phyloP scores from a whole-genome alignment of 495 filamentous ascomycete species.

The Delitschia confertaspora region DNA sequence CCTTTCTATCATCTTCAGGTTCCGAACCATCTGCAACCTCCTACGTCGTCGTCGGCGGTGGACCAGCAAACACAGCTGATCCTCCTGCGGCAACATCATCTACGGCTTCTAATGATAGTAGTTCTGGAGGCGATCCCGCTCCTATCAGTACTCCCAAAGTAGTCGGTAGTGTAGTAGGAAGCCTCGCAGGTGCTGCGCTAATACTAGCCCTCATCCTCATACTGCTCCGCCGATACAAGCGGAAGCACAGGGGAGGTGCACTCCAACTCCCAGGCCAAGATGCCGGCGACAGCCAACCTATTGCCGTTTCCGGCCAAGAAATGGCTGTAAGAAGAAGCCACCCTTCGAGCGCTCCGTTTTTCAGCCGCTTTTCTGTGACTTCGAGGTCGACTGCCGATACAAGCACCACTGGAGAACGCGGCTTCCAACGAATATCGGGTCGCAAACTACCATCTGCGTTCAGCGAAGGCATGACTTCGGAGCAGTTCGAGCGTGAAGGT shows the following conservation, averaged over 20 bases:
- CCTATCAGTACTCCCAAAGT: conserved; percentile 20
- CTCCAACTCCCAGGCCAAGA: conserved; percentile 8
- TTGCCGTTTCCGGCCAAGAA: conserved; percentile 14
- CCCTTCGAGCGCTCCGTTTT: conserved; percentile 17
- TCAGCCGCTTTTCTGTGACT: conserved; percentile 21
- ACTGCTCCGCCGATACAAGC: conserved; percentile 22
- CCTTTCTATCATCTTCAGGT: too few relatives aligned
- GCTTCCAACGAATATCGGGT: conserved; percentile 26
- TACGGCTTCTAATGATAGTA: neutral
- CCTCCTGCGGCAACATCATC: neutral
- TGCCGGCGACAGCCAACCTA: conserved; percentile 13
- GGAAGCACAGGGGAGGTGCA: conserved; percentile 8
- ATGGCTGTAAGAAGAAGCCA: conserved; percentile 14
- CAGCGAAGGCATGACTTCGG: conserved; percentile 28
- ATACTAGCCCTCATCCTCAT: conserved; percentile 17
- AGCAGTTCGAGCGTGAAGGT: conserved; percentile 24
- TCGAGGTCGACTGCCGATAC: conserved; percentile 20
- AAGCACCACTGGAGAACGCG: conserved; percentile 15
- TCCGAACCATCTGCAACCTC: too few relatives aligned
- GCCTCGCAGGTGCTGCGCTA: conserved; percentile 23
- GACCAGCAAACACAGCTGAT: too few relatives aligned
- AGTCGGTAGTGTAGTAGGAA: conserved; percentile 24
- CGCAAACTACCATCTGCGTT: conserved; percentile 27
- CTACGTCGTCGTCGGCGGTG: too few relatives aligned
- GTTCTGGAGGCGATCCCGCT: neutral